phyloP scores from a whole-genome alignment of 2,329 filamentous ascomycete genomes.

The Xylaria sp. region DNA sequence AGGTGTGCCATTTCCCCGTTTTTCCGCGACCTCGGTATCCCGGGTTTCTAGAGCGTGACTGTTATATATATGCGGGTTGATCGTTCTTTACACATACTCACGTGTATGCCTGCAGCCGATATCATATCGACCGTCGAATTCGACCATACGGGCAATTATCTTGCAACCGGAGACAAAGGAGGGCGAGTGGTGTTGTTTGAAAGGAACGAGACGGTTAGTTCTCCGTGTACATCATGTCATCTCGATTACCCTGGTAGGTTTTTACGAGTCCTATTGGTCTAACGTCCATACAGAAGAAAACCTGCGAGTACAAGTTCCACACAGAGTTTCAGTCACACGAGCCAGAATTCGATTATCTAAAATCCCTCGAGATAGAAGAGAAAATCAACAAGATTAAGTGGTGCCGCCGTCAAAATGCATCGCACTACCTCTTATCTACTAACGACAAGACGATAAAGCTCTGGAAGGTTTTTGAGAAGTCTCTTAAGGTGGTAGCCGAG shows the following conservation, averaged over 20 bases:
- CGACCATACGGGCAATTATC: conserved; percentile 89
- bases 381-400: conserved; percentile 99
- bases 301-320: conserved; percentile 99
- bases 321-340: conserved; percentile 99
- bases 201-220: conserved; percentile 90
- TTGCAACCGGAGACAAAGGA: conserved; percentile 90
- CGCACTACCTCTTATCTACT: conserved; percentile 96
- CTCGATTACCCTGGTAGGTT: not conserved
- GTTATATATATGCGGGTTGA: not conserved
- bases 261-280: conserved; percentile 24
- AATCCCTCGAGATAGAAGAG: conserved; percentile 99
- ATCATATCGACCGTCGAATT: conserved; percentile 94
- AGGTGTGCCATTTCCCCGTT: conserved; percentile 64
- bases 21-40: not conserved
- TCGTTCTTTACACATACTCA: conserved; percentile 19
- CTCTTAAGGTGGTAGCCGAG: conserved; percentile 97
- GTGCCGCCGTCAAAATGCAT: conserved; percentile 97
- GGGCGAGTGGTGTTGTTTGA: conserved; percentile 88
- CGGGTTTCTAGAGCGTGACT: not conserved
- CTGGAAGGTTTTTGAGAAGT: conserved; percentile 99
- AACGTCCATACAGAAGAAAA: conserved; percentile 82
- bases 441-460: conserved; percentile 99
- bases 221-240: not conserved
- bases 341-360: conserved; percentile 98
- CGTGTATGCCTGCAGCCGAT: conserved; percentile 67